These are phyloP conservation scores for Crithidia sp. DNA, from an alignment of 208 protist species.

Conservation along the genomic window DNA sequence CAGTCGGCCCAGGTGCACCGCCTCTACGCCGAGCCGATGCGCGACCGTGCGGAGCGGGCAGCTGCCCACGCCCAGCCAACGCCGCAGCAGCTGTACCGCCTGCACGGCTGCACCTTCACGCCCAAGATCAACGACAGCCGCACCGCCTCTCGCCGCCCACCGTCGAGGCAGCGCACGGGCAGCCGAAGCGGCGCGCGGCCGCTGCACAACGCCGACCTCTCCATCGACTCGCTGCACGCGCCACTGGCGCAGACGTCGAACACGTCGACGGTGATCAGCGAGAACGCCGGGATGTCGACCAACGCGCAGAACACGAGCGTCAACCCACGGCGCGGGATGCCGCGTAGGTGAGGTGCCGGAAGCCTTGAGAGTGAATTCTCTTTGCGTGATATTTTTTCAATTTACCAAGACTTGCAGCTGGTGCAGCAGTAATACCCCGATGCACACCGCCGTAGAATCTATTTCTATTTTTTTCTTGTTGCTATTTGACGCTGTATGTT, in stretches of 20 bases:
- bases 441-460: not conserved
- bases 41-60: constrained; percentile 12
- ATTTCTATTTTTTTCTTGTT: not conserved
- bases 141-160: not conserved
- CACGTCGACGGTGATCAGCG: constrained; percentile 3
- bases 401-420: not conserved
- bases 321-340: not conserved
- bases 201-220: not conserved
- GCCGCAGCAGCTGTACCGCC: constrained; percentile 11
- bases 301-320: not conserved
- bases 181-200: not conserved
- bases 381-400: not conserved
- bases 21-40: constrained; percentile 40
- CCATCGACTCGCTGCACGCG: not conserved
- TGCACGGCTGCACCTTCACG: constrained; percentile 37
- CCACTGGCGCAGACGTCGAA: constrained; percentile 1
- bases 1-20: constrained; percentile 35
- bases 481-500: not conserved
- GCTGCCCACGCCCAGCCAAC: constrained; percentile 1
- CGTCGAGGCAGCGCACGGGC: not conserved
- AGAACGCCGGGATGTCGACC: not conserved
- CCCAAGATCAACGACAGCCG: constrained; percentile 31
- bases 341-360: not conserved
- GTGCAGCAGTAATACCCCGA: not conserved
- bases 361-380: not conserved